A percentile compares a stretch with the other conserved stretches of the same genome.
Evolutionary conservation across 2,329 filamentous ascomycete species (phyloP).

Genomic region (Verticillium nonalfalfae): DNA sequence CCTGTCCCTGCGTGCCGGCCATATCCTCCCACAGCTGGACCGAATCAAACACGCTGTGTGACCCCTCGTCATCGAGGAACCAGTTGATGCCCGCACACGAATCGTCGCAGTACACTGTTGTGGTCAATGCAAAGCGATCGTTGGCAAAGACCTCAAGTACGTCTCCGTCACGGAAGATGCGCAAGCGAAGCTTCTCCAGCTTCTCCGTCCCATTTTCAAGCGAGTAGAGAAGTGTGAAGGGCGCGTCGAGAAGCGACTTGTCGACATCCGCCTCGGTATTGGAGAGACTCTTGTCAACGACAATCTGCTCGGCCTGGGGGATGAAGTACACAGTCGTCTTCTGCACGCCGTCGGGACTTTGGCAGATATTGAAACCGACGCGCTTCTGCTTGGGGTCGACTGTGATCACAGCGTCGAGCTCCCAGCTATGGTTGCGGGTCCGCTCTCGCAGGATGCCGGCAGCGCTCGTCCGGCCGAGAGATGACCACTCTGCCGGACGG

Average conservation of each 20-base stretch:
- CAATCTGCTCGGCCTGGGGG: conserved; percentile 29
- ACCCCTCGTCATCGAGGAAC: conserved; percentile 13
- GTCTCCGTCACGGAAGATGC: conserved; percentile 31
- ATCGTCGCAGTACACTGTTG: conserved; percentile 23
- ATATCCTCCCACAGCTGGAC: not conserved
- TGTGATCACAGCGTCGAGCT: conserved; percentile 16
- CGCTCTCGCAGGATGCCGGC: not conserved
- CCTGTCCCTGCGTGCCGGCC: not conserved
- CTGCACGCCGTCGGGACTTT: conserved; percentile 17
- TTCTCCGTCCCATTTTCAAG: conserved; percentile 5
- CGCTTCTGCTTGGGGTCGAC: conserved; percentile 4
- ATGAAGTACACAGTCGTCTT: conserved; percentile 32
- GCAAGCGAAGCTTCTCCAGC: conserved; percentile 30
- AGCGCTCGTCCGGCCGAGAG: not conserved
- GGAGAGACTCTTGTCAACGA: conserved; percentile 28
- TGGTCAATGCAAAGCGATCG: conserved; percentile 30
- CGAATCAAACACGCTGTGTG: conserved; percentile 10
- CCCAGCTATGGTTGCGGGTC: conserved; percentile 13
- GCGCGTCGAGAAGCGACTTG: conserved; percentile 26
- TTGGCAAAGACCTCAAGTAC: conserved; percentile 40
- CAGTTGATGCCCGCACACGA: conserved; percentile 15
- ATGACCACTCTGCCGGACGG: conserved; percentile 10
- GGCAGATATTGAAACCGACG: conserved; percentile 16
- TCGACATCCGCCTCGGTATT: conserved; percentile 23
- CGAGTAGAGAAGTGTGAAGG: conserved; percentile 38